Evolutionary conservation across 495 filamentous ascomycete species (phyloP).

Genomic region (Hypoxylon rickii): DNA sequence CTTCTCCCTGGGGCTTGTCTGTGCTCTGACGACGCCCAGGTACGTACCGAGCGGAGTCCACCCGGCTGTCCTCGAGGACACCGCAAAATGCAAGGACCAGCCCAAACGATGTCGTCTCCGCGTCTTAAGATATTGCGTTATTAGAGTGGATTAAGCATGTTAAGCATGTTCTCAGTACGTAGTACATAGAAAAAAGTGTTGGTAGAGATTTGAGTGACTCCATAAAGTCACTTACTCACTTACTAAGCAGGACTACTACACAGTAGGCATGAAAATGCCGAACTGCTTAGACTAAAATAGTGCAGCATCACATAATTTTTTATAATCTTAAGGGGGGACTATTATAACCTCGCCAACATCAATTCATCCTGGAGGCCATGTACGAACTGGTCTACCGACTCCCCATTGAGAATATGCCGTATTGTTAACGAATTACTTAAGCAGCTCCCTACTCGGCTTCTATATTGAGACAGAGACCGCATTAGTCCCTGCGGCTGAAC

Average conservation of each 20-base stretch:
- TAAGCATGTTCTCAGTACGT: too few relatives aligned
- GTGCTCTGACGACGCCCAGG: conserved; percentile 1
- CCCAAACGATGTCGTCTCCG: conserved; percentile 16
- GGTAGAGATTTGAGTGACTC: too few relatives aligned
- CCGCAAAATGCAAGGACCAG: conserved; percentile 25
- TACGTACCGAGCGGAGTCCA: conserved; percentile 27
- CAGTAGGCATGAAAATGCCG: conserved; percentile 7
- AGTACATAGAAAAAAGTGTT: too few relatives aligned
- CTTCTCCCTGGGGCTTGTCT: conserved; percentile 4
- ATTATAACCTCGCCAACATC: too few relatives aligned
- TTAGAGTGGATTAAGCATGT: neutral
- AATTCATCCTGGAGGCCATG: too few relatives aligned
- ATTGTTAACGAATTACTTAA: conserved; percentile 1
- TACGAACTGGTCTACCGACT: neutral
- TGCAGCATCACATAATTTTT: conserved; percentile 11
- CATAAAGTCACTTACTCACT: too few relatives aligned
- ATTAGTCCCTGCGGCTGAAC: conserved; percentile 29
- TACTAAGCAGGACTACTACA: neutral
- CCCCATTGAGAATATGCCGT: neutral
- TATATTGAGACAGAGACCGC: conserved; percentile 18
- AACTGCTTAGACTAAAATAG: conserved; percentile 3
- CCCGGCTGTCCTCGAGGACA: conserved; percentile 20
- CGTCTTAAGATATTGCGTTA: conserved; percentile 24
- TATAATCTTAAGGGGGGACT: neutral
- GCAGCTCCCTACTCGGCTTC: conserved; percentile 16